Base-by-base conservation (phyloP, 108 stramenopile species). In the Skeletonema costatum region DNA sequence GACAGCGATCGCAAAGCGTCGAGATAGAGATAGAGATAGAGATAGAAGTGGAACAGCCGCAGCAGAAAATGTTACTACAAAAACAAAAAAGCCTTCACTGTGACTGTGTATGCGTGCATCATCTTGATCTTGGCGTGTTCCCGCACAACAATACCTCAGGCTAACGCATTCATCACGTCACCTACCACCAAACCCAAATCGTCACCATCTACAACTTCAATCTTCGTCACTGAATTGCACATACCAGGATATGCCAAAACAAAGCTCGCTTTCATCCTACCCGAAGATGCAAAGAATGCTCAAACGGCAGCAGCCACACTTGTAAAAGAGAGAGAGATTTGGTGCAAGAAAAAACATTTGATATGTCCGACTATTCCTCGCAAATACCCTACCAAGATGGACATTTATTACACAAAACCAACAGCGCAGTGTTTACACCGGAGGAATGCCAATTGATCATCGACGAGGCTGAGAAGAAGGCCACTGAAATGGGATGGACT, bases 401-500 rank as follows among this genome's bases (percentile, higher is more conserved):
- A 1, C 60, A 77, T 65, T 74, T 88, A 56, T 29, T 88, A 5
- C 85, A 85, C 71, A 75, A 73, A 46, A 86, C 87, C 8, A 78
- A 51, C 12, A 32, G 6, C 7, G 73, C 74, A 7, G 62, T 88
- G 2, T 80, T 88, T 38, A 72, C 85, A 5, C 10, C 41, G 3
- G 60, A 66, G 1, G 87, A 88, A 75, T 88, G 87, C 39, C 59
- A 84, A 32, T 19, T 8, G 12, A 88, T 89, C 14, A 44, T 89
- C 10, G 46, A 77, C 8, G 89, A 87, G 66, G 86, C 86, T 4
- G 86, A 89, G 56, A 2, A 12, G 8, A 66, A 68, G 13, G 86
- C 86, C 0, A 41, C 39, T n/a, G 38, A 66, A 38, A 87, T 79
- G 68, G 88, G 76, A 10, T 93, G 93, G 93, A 93, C 91, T 30